A percentile compares a stretch with the other conserved stretches of the same genome.
Conservation (phyloP, 2,329 filamentous ascomycete species). For the Colletotrichum sp. region DNA sequence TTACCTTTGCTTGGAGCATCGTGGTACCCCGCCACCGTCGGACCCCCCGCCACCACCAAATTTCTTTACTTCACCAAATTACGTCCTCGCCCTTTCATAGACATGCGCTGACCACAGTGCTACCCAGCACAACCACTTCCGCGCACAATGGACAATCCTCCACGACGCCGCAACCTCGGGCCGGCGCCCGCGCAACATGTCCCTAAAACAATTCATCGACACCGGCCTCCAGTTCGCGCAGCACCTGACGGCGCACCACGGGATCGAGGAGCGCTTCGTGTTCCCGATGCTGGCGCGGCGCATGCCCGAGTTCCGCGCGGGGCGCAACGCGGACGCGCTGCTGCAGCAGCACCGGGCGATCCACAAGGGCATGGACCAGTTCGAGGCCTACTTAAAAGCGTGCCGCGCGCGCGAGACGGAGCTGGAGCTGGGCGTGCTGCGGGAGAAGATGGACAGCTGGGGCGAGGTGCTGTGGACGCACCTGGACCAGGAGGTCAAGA, state of each 20-base stretch:
- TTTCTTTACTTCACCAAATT: accelerated
- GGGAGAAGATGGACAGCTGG: slow-evolving; percentile 77
- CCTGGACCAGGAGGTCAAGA: slow-evolving; percentile 82
- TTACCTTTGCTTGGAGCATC: neutral
- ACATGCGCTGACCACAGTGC: slow-evolving; percentile 5
- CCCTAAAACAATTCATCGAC: slow-evolving; percentile 71
- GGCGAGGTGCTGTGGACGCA: slow-evolving; percentile 81
- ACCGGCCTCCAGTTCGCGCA: slow-evolving; percentile 72
- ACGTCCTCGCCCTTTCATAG: neutral
- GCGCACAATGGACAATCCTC: slow-evolving; percentile 73
- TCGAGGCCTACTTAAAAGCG: slow-evolving; percentile 68
- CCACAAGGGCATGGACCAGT: slow-evolving; percentile 73
- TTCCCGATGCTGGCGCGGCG: slow-evolving; percentile 78
- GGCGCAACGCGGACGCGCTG: slow-evolving; percentile 64
- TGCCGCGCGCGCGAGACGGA: slow-evolving; percentile 69
- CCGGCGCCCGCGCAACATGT: slow-evolving; percentile 67
- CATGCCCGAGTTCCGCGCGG: slow-evolving; percentile 76
- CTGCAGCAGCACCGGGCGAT: slow-evolving; percentile 80
- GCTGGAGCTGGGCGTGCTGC: slow-evolving; percentile 63
- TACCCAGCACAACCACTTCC: slow-evolving; percentile 77
- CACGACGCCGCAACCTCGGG: slow-evolving; percentile 66
- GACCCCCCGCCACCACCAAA: neutral
- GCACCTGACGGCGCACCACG: slow-evolving; percentile 78
- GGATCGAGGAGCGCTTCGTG: slow-evolving; percentile 81
- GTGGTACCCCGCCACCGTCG: neutral